Evolutionary conservation across 768 basidiomycete genomes (phyloP).

Genomic region (Suillus luteus): DNA sequence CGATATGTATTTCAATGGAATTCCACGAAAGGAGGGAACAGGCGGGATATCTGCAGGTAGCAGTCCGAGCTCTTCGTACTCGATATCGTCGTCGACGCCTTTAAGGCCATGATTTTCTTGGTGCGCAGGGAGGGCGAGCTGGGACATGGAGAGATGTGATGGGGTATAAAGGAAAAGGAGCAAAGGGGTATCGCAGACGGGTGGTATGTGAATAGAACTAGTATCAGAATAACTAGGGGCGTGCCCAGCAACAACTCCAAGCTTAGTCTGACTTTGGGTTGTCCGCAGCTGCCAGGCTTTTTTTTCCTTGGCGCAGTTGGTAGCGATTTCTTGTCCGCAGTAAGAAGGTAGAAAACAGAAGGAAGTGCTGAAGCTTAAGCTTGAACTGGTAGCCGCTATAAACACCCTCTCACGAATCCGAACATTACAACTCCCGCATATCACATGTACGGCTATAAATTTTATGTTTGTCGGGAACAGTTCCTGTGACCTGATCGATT

Average conservation of each 20-base stretch:
- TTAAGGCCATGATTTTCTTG: conserved; percentile 32
- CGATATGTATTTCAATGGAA: conserved; percentile 83
- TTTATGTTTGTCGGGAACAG: background rate
- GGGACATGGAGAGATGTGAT: conserved; percentile 24
- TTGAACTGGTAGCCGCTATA: background rate
- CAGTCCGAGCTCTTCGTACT: conserved; percentile 48
- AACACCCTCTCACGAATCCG: conserved; percentile 8
- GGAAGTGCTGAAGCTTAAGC: background rate
- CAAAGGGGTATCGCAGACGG: conserved; percentile 9
- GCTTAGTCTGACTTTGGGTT: background rate
- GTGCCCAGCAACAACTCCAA: conserved; percentile 8
- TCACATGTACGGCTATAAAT: conserved; percentile 7
- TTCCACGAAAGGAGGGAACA: conserved; percentile 61
- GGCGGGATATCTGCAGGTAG: conserved; percentile 33
- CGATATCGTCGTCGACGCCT: conserved; percentile 38
- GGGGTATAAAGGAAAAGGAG: conserved; percentile 25
- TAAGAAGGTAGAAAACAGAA: background rate
- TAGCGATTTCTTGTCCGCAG: conserved; percentile 9
- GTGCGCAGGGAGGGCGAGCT: conserved; percentile 15
- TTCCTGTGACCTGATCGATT: conserved; percentile 1
- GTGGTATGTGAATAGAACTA: conserved; percentile 9
- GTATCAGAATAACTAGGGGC: conserved; percentile 3
- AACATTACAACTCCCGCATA: conserved; percentile 10
- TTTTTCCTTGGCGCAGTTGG: conserved; percentile 4
- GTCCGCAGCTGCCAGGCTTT: conserved; percentile 13